Base-by-base conservation (phyloP, 2,329 filamentous ascomycete species). In the Aspergillus melleus region DNA sequence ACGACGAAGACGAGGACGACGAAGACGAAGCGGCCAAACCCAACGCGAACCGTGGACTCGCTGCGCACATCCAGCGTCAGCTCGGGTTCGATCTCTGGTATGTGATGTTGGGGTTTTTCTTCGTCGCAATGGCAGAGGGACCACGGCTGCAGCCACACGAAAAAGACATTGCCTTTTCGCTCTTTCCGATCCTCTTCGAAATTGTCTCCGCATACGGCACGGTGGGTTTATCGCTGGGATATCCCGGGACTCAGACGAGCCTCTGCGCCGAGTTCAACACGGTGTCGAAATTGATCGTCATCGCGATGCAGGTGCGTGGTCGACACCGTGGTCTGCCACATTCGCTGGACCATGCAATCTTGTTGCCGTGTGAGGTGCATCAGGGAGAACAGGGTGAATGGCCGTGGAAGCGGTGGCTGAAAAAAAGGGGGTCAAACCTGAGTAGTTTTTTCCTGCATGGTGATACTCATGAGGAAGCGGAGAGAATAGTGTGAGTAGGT, bases 61-160 rank as follows among this genome's bases (percentile, higher is more conserved):
- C 91, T 2, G 88, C 90, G 32, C 94, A 98, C 85, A 83, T 98
- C 72, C 90, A 94, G 50, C 87, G 90, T 49, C 94, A 98, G 75
- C 84, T 98, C 26, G 96, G 92, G 30, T 98, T 97, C 79, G 94
- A 98, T 76, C 77, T 98, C 75, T 98, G 94, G 94, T 98, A 91
- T 71, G 89, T 98, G 60, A 96, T 96, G 73, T 76, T 97, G 19
- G 94, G 93, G 1, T 87, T 95, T 68, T 98, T 98, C 78, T 86
- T 97, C 71, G 89, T 98, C 68, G 84, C 89, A 61, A 95, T 98
- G 67, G 87, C 89, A 24, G 94, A 98, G 77, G 92, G 92, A 2
- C 59, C 70, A 4, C 85, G 87, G 14, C 80, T 98, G 8, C 82
- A 89, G 70, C 84, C 85, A 66, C 79, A 50, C 39, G 52, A 76